These are phyloP conservation scores for Fusarium burgessii DNA, from an alignment of 2,329 filamentous ascomycete species.

Conservation along the genomic window DNA sequence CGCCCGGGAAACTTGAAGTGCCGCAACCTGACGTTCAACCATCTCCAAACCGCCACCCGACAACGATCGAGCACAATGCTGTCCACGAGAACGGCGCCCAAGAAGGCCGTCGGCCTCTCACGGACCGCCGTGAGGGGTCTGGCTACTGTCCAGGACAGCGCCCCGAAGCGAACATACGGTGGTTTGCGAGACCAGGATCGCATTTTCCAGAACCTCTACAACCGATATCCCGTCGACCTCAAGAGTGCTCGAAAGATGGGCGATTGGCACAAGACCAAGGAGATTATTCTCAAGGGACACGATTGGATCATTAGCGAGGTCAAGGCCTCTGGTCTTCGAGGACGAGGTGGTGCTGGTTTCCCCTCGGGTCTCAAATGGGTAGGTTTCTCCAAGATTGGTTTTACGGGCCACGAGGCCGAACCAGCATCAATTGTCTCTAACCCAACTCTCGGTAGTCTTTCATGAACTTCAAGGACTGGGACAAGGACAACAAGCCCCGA, in stretches of 20 bases:
- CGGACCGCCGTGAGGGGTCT: conserved; percentile 72
- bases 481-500: conserved; percentile 94
- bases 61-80: conserved; percentile 57
- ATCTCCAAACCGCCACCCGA: conserved; percentile 49
- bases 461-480: conserved; percentile 99
- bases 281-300: conserved; percentile 95
- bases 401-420: conserved; percentile 21
- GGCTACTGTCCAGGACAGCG: conserved; percentile 82
- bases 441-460: conserved; percentile 75
- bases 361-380: conserved; percentile 99
- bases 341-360: conserved; percentile 97
- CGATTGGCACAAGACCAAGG: conserved; percentile 99
- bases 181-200: conserved; percentile 95
- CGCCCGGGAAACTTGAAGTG: conserved; percentile 52
- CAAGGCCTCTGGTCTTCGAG: conserved; percentile 94
- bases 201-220: conserved; percentile 99
- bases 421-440: conserved; percentile 41
- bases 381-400: conserved; percentile 54
- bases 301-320: conserved; percentile 99
- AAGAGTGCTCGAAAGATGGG: conserved; percentile 98
- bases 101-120: conserved; percentile 55
- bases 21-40: conserved; percentile 51
- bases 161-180: conserved; percentile 80
- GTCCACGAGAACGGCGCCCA: conserved; percentile 58
- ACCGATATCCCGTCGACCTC: conserved; percentile 89